Percentiles rank a stretch among this genome's conserved stretches.
These are phyloP conservation scores for Rhodotorula babjevae DNA, from an alignment of 768 basidiomycete genomes.

Conservation along the genomic window DNA sequence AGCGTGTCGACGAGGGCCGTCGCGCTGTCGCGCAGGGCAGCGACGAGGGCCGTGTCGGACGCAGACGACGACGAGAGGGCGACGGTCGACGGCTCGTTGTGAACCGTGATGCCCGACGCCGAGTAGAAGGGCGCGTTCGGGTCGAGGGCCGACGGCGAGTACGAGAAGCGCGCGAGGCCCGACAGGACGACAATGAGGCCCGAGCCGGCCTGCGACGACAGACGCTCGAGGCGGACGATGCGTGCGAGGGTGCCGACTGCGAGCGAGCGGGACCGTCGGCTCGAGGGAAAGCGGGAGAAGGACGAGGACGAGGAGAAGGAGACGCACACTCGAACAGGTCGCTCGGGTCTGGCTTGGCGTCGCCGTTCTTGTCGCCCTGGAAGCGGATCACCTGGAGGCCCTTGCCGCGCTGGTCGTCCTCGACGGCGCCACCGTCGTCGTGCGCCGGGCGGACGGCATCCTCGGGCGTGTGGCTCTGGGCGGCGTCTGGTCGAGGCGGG, in stretches of 20 bases:
- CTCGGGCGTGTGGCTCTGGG: neutral
- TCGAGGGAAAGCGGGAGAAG: neutral
- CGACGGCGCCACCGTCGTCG: neutral
- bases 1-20: constrained; percentile 26
- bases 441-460: neutral
- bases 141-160: constrained; percentile 19
- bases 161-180: constrained; percentile 34
- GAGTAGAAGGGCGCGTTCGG: constrained; percentile 25
- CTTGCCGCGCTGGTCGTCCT: neutral
- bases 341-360: constrained; percentile 1
- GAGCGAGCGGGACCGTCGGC: neutral
- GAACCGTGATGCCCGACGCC: constrained; percentile 9
- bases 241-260: constrained; percentile 34
- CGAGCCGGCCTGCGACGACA: neutral
- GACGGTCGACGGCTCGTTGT: neutral
- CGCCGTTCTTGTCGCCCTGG: neutral
- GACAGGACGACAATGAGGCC: constrained; percentile 33
- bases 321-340: constrained; percentile 34
- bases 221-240: constrained; percentile 37
- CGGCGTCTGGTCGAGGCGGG: too few species aligned
- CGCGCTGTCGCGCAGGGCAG: constrained; percentile 2
- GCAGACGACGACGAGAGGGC: neutral
- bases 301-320: neutral
- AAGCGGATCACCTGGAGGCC: constrained; percentile 3
- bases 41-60: constrained; percentile 6